A percentile compares a stretch with the other conserved stretches of the same genome.
Conservation (phyloP, 495 filamentous ascomycete species). For the Bathelium albidoporum region DNA sequence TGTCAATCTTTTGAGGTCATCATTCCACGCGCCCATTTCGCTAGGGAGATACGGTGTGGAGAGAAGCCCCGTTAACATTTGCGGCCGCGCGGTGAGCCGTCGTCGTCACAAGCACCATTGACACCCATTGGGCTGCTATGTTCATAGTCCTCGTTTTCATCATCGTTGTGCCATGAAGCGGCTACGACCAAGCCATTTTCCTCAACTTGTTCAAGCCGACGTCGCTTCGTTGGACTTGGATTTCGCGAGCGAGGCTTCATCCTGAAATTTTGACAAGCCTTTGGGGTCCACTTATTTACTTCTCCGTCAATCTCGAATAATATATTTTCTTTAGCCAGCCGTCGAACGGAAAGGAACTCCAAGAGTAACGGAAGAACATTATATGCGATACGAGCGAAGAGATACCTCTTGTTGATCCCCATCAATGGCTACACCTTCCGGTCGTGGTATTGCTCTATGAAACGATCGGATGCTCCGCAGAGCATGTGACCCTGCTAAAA, state of each 20-base stretch:
- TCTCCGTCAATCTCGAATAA: not conserved
- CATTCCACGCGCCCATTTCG: not conserved
- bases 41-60: not conserved
- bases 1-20: not conserved
- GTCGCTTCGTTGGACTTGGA: not conserved
- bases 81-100: not conserved
- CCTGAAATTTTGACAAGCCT: not conserved
- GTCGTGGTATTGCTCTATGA: not conserved
- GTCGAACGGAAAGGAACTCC: not conserved
- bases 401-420: not conserved
- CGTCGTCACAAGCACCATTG: not conserved
- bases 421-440: not conserved
- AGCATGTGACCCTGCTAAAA: too few relatives aligned
- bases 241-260: not conserved
- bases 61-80: not conserved
- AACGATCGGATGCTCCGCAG: not conserved
- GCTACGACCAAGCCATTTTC: not conserved
- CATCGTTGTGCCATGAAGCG: not conserved
- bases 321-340: not conserved
- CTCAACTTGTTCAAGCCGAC: not conserved
- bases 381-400: not conserved
- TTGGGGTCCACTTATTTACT: not conserved
- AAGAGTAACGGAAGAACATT: not conserved
- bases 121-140: not conserved
- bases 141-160: not conserved